Evolutionary conservation across 2,329 filamentous ascomycete species (phyloP), one percentile per base, ranked within the genome.

Genomic region (Fusarium poae): DNA sequence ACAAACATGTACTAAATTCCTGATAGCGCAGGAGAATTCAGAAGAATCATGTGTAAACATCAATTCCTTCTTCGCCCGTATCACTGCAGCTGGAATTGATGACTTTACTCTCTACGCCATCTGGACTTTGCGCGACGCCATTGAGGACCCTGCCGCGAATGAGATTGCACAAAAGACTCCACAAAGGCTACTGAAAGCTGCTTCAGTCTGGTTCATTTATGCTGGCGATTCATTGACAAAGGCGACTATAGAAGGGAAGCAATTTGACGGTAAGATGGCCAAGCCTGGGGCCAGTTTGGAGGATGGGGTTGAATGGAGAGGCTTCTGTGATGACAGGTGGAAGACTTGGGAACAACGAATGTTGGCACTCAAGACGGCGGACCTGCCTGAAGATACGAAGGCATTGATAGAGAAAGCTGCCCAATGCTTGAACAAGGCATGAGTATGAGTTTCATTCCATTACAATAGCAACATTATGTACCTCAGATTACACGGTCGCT

Each of bases 201-300:
- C 49, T 29, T 54, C 54, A 1, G 55, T 62, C 1, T 72, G 70
- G 70, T 23, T 72, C 13, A 43, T 65, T 3, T 73, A 72, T 18
- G 70, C 70, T 0, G 23, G 29, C 1, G 39, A 43, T 13, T 18
- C 4, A 7, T 18, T 72, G 7, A 34, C 45, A 0, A 44, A 42
- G 6, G 37, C 21, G 0, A 61, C 50, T 4, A 49, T 55, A 15
- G 39, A 70, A 6, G 21, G 9, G 4, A 61, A 61, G 55, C 62
- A 72, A n/a, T 73, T 73, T 4, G 70, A 72, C 1, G 70, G 65
- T 4, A 72, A 70, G 23, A 27, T 72, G 10, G 70, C 65, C 5
- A 60, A 25, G 15, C 62, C 70, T 0, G 70, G 70, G 0, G 57
- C 35, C 2, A 73, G 70, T 12, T 7, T 72, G 2, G 54, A 51